phyloP scores from a whole-genome alignment of 2,329 filamentous ascomycete genomes.

The Coleophoma eucalyptorum region DNA sequence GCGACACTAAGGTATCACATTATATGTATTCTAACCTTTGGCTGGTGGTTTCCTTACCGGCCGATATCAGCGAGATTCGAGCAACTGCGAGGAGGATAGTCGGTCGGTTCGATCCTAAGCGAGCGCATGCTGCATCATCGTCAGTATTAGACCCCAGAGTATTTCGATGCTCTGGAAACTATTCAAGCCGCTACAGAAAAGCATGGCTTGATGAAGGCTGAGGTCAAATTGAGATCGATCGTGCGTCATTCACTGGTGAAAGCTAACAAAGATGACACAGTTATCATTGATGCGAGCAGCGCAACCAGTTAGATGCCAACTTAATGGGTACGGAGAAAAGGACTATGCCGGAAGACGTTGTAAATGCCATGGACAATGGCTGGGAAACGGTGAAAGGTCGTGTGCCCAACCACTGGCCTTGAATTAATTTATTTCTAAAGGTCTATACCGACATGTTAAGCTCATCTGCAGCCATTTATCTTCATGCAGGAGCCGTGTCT shows the following conservation, averaged over 20 bases:
- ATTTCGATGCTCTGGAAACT: background rate
- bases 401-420: background rate
- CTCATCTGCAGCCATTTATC: no score
- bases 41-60: background rate
- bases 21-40: background rate
- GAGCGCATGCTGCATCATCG: background rate
- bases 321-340: background rate
- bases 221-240: background rate
- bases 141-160: background rate
- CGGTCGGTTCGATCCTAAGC: background rate
- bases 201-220: background rate
- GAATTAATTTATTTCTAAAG: background rate
- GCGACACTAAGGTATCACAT: background rate
- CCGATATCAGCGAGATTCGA: background rate
- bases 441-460: no score
- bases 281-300: background rate
- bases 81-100: background rate
- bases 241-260: background rate
- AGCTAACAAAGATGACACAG: background rate
- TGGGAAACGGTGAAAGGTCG: background rate
- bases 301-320: background rate
- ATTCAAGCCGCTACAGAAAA: background rate
- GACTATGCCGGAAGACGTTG: background rate
- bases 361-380: background rate
- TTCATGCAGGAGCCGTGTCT: no score